Evolutionary conservation across 192 early-diverging fungal species (phyloP).

Genomic region (Backusella westeae): DNA sequence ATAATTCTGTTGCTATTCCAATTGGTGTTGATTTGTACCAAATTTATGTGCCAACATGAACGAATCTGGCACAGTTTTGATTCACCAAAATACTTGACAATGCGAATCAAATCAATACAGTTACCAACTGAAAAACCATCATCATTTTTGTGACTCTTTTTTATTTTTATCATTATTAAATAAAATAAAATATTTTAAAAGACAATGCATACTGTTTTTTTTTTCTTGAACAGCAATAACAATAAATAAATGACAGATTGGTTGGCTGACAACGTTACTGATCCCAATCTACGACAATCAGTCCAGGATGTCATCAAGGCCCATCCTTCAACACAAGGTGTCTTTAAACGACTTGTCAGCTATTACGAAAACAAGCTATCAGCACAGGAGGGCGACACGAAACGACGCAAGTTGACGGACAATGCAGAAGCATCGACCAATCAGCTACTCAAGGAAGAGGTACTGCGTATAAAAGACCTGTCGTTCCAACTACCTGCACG

Average conservation of each 20-base stretch:
- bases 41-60: too few species aligned
- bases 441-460: neutral
- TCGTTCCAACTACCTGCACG: slow-evolving; percentile 11
- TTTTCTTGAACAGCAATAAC: neutral
- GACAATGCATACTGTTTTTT: neutral
- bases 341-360: neutral
- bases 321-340: neutral
- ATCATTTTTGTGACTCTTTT: too few species aligned
- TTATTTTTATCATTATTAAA: neutral
- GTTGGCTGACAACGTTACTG: slow-evolving; percentile 8
- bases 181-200: neutral
- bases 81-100: too few species aligned
- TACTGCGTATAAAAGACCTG: neutral
- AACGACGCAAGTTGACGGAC: neutral
- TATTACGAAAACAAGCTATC: neutral
- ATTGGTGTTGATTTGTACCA: too few species aligned
- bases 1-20: too few species aligned
- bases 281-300: slow-evolving; percentile 8
- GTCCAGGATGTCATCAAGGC: neutral
- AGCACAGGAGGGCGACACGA: neutral
- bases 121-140: too few species aligned
- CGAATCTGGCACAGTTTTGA: too few species aligned
- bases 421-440: neutral
- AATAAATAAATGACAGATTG: slow-evolving; percentile 10
- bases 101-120: too few species aligned